These are phyloP conservation scores for Nigrograna mackinnonii DNA, from an alignment of 2,329 filamentous ascomycete species.

Conservation along the genomic window DNA sequence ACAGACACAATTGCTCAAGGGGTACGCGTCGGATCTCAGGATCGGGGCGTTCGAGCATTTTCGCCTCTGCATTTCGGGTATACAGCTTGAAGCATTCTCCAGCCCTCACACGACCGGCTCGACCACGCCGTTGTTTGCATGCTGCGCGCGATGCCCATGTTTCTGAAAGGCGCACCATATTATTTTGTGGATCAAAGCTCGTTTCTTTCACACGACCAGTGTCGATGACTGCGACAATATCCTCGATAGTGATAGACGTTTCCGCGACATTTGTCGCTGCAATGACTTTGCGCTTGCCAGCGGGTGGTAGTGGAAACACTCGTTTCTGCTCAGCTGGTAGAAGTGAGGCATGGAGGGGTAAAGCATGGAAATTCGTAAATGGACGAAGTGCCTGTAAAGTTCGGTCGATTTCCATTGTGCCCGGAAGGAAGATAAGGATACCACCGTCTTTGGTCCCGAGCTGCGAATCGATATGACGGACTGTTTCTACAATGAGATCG, in stretches of 20 bases:
- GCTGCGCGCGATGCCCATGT: constrained; percentile 94
- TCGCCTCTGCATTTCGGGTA: constrained; percentile 78
- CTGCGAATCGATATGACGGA: constrained; percentile 79
- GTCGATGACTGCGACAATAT: constrained; percentile 95
- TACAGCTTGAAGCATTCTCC: constrained; percentile 96
- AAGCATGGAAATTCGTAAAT: constrained; percentile 71
- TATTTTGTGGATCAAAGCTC: constrained; percentile 86
- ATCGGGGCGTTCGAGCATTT: constrained; percentile 87
- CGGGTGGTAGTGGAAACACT: constrained; percentile 78
- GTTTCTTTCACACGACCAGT: constrained; percentile 96
- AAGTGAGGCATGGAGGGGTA: constrained; percentile 90
- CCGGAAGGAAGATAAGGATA: constrained; percentile 94
- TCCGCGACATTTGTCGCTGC: constrained; percentile 97
- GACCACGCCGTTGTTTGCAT: constrained; percentile 90
- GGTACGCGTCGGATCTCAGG: constrained; percentile 93
- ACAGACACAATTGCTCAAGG: constrained; percentile 90
- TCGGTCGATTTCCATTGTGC: constrained; percentile 87
- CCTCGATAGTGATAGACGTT: constrained; percentile 97
- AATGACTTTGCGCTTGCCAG: constrained; percentile 86
- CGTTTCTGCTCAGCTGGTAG: constrained; percentile 84
- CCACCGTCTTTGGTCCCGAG: constrained; percentile 76
- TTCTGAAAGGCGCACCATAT: constrained; percentile 93
- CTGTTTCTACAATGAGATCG: constrained; percentile 77
- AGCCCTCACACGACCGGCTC: constrained; percentile 88
- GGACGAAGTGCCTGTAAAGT: constrained; percentile 70